These are phyloP conservation scores for Schizophyllum amplum DNA, from an alignment of 1,284 basidiomycete species.

Conservation along the genomic window DNA sequence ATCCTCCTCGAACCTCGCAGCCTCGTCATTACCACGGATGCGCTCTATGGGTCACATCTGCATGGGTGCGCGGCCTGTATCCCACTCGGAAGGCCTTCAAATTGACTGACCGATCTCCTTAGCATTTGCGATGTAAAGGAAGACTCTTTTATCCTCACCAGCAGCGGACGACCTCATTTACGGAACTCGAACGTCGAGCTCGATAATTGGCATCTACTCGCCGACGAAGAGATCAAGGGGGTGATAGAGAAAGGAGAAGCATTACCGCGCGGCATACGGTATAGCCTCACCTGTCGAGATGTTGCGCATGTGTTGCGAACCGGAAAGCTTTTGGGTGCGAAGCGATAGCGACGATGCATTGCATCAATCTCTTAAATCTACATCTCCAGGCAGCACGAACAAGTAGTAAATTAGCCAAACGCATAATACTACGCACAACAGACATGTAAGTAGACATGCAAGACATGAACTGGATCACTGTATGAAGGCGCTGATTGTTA, in stretches of 20 bases:
- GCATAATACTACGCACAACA: no score
- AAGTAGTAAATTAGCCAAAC: no score
- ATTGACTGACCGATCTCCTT: background rate
- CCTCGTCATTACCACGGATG: constrained; percentile 65
- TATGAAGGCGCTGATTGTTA: no score
- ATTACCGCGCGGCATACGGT: constrained; percentile 53
- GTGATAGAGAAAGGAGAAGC: constrained; percentile 36
- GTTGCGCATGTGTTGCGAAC: constrained; percentile 52
- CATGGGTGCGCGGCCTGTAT: constrained; percentile 43
- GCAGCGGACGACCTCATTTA: constrained; percentile 16
- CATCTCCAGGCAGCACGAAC: no score
- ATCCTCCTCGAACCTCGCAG: constrained; percentile 80
- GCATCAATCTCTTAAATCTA: no score
- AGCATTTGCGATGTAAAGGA: constrained; percentile 49
- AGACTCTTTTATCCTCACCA: constrained; percentile 33
- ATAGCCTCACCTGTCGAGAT: constrained; percentile 85
- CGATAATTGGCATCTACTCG: constrained; percentile 47
- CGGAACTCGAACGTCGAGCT: constrained; percentile 30
- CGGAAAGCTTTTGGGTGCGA: background rate
- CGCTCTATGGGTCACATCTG: constrained; percentile 62
- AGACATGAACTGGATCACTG: no score
- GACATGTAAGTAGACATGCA: no score
- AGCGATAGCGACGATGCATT: no score
- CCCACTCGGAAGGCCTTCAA: background rate
- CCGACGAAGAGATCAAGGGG: constrained; percentile 27